Conservation (phyloP, 2,329 filamentous ascomycete species). For the Alternaria rosae region DNA sequence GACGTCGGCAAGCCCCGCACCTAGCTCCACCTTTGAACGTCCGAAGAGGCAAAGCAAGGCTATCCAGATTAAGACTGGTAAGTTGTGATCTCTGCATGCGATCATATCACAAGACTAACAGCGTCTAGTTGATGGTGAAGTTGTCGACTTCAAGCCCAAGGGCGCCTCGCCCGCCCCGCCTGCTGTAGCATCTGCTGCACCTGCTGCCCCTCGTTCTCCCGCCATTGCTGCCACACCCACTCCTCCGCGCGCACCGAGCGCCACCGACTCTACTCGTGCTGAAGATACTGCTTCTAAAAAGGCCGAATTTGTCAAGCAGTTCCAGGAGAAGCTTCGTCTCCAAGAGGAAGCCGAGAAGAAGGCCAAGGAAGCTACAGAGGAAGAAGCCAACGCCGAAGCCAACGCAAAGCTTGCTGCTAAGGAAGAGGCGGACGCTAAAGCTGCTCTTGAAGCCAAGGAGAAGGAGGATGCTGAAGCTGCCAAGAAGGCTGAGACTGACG, state of each 20-base stretch:
- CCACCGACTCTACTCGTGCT: conserved; percentile 67
- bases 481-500: conserved; percentile 53
- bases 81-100: neutral
- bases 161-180: conserved; percentile 50
- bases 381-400: conserved; percentile 52
- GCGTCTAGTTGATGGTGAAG: conserved; percentile 84
- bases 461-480: conserved; percentile 42
- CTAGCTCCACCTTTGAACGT: conserved; percentile 69
- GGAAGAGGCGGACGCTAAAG: conserved; percentile 49
- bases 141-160: conserved; percentile 66
- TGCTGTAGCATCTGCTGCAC: conserved; percentile 49
- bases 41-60: conserved; percentile 73
- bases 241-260: conserved; percentile 72
- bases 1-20: conserved; percentile 65
- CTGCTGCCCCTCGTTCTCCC: conserved; percentile 64
- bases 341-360: conserved; percentile 67
- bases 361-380: conserved; percentile 53
- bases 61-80: conserved; percentile 79
- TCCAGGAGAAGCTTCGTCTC: conserved; percentile 61
- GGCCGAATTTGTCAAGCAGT: conserved; percentile 70
- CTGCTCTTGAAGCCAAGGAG: conserved; percentile 37
- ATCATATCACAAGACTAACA: conserved; percentile 47
- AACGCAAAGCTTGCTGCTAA: conserved; percentile 62
- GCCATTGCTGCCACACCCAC: conserved; percentile 73
- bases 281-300: conserved; percentile 71